Evolutionary conservation across 2,329 filamentous ascomycete genomes (phyloP), one percentile per base, ranked within the genome.

Genomic region (Ophiocordyceps sinensis): DNA sequence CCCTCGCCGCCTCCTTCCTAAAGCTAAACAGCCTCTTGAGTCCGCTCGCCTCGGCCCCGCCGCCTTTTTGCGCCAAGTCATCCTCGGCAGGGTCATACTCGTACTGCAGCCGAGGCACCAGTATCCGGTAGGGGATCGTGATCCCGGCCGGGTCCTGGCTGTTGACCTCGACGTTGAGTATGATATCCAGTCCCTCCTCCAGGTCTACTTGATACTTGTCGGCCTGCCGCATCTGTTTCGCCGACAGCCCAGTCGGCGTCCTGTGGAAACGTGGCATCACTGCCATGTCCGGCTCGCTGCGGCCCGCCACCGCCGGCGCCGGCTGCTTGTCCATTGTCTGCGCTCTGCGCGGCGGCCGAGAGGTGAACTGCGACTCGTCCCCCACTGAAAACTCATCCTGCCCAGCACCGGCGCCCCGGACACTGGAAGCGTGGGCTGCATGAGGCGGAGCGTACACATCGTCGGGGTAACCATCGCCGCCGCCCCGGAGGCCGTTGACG

Each of bases 161-260:
- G 51, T 82, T 87, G 45, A 95, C 77, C 62, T 98, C 91, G 46
- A 94, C 78, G 51, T 95, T 94, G 36, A 98, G 63, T 39, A 78
- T 83, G 30, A 98, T 80, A 49, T 95, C 87, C 10, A 98, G 66
- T 0, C 86, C 87, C 28, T 82, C 82, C 55, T 91, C 77, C 0
- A 95, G 68, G 54, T 94, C 78, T 44, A 96, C 74, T 10, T 74
- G 70, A 36, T 68, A 67, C 15, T 66, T 66, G 34, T 70, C 66
- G 3, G 67, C 58, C 46, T 72, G 70, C 51, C 68, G 71, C 49
- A 71, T 64, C 49, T 80, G 70, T 54, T 79, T 84, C 2, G 66
- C 61, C 21, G 75, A 77, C 34, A 85, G 59, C 13, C 77, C 79
- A 0, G 83, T 87, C 2, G 82, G 80, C 5, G 77, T 79, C 35